phyloP scores from a whole-genome alignment of 768 basidiomycete genomes.

The Calocybe indica region DNA sequence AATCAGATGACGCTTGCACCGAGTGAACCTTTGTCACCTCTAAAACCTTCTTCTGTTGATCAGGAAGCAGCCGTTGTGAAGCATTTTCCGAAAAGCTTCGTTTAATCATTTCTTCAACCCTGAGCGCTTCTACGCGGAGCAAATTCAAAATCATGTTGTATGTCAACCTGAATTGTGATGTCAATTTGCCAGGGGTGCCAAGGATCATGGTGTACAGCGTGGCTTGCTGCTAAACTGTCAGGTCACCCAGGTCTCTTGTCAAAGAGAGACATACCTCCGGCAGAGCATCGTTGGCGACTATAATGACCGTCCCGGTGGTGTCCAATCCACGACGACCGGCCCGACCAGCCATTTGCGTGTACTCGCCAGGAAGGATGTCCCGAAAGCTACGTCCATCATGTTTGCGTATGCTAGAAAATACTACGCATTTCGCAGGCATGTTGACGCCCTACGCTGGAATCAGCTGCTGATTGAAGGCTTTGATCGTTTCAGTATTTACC shows the following conservation, averaged over 20 bases:
- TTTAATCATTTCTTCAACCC: slow-evolving; percentile 99
- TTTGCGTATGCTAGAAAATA: slow-evolving; percentile 91
- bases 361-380: slow-evolving; percentile 86
- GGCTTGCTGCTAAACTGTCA: slow-evolving; percentile 46
- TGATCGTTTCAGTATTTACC: slow-evolving; percentile 41
- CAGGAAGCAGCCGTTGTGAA: slow-evolving; percentile 85
- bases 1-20: slow-evolving; percentile 1
- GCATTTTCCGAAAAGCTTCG: slow-evolving; percentile 98
- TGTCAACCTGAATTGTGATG: slow-evolving; percentile 94
- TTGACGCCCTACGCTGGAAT: slow-evolving; percentile 77
- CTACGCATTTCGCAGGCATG: slow-evolving; percentile 97
- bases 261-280: slow-evolving; percentile 61
- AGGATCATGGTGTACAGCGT: slow-evolving; percentile 86
- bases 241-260: not conserved
- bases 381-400: slow-evolving; percentile 93
- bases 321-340: slow-evolving; percentile 96
- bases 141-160: slow-evolving; percentile 99
- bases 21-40: slow-evolving; percentile 49
- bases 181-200: slow-evolving; percentile 86
- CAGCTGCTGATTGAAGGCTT: not conserved
- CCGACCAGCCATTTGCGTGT: slow-evolving; percentile 99
- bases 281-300: slow-evolving; percentile 74
- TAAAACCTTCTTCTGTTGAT: slow-evolving; percentile 82
- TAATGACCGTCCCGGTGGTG: slow-evolving; percentile 91
- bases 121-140: slow-evolving; percentile 89